These are phyloP conservation scores for Hypsizygus marmoreus DNA, from an alignment of 768 basidiomycete species.

Conservation along the genomic window DNA sequence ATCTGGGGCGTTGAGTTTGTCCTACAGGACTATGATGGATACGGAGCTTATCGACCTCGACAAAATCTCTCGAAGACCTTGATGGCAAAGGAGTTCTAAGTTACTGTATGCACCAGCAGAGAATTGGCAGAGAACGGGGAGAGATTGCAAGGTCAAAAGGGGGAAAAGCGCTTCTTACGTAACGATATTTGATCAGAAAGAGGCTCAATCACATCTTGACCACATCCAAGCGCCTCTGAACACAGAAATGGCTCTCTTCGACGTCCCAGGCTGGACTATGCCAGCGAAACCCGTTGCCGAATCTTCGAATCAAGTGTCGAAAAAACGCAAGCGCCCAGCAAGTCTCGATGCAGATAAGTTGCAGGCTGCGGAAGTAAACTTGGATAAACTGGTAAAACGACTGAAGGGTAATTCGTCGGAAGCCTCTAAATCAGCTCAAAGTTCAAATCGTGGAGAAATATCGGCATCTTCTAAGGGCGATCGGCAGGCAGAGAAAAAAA, in stretches of 20 bases:
- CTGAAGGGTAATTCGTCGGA: slow-evolving; percentile 31
- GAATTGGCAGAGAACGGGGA: no score
- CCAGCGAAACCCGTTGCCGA: slow-evolving; percentile 41
- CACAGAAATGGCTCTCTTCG: slow-evolving; percentile 53
- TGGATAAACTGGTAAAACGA: slow-evolving; percentile 62
- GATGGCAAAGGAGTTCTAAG: no score
- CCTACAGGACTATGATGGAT: no score
- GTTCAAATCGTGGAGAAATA: slow-evolving; percentile 17
- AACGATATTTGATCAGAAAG: no score
- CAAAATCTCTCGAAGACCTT: no score
- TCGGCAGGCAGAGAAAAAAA: slow-evolving; percentile 20
- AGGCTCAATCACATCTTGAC: no score
- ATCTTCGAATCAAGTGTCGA: slow-evolving; percentile 34
- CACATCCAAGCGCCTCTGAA: no score
- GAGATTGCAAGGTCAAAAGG: no score
- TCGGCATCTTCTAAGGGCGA: slow-evolving; percentile 8
- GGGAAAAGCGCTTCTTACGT: no score
- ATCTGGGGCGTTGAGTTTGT: no score
- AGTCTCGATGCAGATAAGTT: slow-evolving; percentile 38
- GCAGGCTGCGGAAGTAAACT: slow-evolving; percentile 46
- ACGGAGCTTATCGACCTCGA: no score
- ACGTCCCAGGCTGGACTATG: slow-evolving; percentile 72
- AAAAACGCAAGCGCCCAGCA: slow-evolving; percentile 55
- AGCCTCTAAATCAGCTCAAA: neutral
- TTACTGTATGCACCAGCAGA: no score